Percentiles rank a stretch among this genome's conserved stretches.
phyloP scores from a whole-genome alignment of 202 grass and related monocot genomes.

The Panicum virgatum region DNA sequence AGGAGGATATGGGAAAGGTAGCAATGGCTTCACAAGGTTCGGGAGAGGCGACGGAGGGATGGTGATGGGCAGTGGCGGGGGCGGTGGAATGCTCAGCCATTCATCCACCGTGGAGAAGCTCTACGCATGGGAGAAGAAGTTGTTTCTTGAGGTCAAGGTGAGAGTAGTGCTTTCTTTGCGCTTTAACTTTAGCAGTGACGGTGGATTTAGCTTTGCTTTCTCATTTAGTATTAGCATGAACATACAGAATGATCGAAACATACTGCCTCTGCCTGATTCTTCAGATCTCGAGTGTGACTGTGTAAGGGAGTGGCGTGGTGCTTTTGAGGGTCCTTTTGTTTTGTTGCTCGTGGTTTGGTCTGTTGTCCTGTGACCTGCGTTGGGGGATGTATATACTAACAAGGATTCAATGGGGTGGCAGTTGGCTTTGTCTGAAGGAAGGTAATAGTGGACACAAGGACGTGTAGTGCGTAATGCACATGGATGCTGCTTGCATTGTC shows the following conservation, averaged over 20 bases:
- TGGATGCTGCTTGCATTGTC: constrained; percentile 39
- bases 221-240: constrained; percentile 7
- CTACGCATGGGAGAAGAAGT: constrained; percentile 97
- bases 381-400: constrained; percentile 39
- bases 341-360: constrained; percentile 19
- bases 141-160: constrained; percentile 98
- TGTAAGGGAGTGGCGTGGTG: constrained; percentile 32
- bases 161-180: constrained; percentile 17
- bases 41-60: constrained; percentile 42
- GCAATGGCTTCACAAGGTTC: constrained; percentile 52
- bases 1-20: constrained; percentile 40
- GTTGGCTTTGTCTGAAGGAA: constrained; percentile 44
- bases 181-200: constrained; percentile 10
- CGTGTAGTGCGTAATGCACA: constrained; percentile 29
- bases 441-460: constrained; percentile 30
- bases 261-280: constrained; percentile 13
- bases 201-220: constrained; percentile 44
- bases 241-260: constrained; percentile 33
- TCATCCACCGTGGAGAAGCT: constrained; percentile 95
- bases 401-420: constrained; percentile 43
- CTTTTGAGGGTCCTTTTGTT: constrained; percentile 55
- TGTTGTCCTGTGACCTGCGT: constrained; percentile 5
- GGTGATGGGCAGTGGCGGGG: constrained; percentile 45
- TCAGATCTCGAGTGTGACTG: constrained; percentile 34
- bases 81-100: constrained; percentile 60